Conservation (phyloP, 2,329 filamentous ascomycete genomes). For the Madurella fahalii region DNA sequence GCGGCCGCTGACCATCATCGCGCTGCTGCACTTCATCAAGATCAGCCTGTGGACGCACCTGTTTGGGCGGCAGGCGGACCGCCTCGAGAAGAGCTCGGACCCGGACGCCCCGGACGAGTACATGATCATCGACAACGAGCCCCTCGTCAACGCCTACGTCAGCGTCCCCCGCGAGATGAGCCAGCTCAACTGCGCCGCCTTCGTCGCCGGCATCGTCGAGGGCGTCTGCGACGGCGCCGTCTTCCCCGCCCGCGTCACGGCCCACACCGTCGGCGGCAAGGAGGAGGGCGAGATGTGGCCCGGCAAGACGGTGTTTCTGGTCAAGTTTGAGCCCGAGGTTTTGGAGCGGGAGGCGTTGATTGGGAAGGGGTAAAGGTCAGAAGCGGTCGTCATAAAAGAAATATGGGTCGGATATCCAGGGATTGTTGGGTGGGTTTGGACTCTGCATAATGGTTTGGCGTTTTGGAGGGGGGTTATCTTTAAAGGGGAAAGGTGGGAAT, state of each 20-base stretch:
- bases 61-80: conserved; percentile 85
- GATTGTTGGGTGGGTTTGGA: background rate
- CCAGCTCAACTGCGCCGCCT: conserved; percentile 94
- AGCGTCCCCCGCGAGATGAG: conserved; percentile 92
- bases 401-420: too few relatives aligned
- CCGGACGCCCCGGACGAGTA: conserved; percentile 87
- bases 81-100: conserved; percentile 81
- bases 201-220: conserved; percentile 91
- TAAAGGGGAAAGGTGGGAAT: too few relatives aligned
- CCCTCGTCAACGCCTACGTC: conserved; percentile 90
- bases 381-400: too few relatives aligned
- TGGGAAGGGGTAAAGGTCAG: conserved; percentile 30
- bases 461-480: background rate
- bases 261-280: conserved; percentile 67
- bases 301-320: conserved; percentile 88
- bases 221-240: conserved; percentile 91
- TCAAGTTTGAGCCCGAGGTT: conserved; percentile 89
- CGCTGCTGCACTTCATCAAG: conserved; percentile 92
- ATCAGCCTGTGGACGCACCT: conserved; percentile 88
- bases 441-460: conserved; percentile 9
- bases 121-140: conserved; percentile 99
- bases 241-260: conserved; percentile 83
- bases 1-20: conserved; percentile 81
- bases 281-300: conserved; percentile 83
- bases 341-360: conserved; percentile 85